Evolutionary conservation across 768 basidiomycete genomes (phyloP).

Genomic region (Suillus americanus): DNA sequence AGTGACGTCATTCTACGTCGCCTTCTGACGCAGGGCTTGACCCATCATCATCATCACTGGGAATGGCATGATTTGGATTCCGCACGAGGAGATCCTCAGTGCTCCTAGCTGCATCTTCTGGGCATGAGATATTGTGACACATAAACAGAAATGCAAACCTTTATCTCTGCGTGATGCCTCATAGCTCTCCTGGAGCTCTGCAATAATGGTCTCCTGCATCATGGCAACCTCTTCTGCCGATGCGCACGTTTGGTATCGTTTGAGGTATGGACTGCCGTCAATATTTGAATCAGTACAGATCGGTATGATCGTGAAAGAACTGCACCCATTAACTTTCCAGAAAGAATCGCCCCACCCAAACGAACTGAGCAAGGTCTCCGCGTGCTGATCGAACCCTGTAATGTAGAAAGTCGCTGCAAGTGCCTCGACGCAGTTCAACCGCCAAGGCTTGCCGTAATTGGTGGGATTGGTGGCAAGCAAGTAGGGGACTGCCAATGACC

Average conservation of each 20-base stretch:
- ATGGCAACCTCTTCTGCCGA: conserved; percentile 55
- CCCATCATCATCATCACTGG: conserved; percentile 1
- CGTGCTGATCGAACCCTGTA: conserved; percentile 81
- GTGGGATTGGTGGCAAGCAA: conserved; percentile 94
- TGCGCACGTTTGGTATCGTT: conserved; percentile 73
- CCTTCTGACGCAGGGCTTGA: neutral
- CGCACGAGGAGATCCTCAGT: conserved; percentile 63
- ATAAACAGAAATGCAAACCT: conserved; percentile 35
- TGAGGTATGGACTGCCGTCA: conserved; percentile 45
- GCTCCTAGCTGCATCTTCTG: conserved; percentile 28
- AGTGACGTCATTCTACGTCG: neutral
- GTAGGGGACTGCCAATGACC: conserved; percentile 72
- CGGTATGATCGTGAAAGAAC: neutral
- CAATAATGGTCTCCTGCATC: conserved; percentile 68
- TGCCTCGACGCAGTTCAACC: conserved; percentile 92
- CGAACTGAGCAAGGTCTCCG: conserved; percentile 70
- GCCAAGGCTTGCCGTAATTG: conserved; percentile 98
- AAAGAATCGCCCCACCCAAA: conserved; percentile 95
- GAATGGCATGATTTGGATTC: conserved; percentile 61
- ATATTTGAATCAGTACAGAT: neutral
- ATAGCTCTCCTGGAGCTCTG: conserved; percentile 65
- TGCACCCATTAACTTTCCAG: conserved; percentile 77
- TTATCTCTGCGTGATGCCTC: conserved; percentile 51
- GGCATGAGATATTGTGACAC: conserved; percentile 1
- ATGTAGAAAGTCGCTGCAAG: conserved; percentile 95